Percentiles rank a stretch among this genome's conserved stretches.
phyloP scores from a whole-genome alignment of 139 green algal species.

The Asterochloris erici region DNA sequence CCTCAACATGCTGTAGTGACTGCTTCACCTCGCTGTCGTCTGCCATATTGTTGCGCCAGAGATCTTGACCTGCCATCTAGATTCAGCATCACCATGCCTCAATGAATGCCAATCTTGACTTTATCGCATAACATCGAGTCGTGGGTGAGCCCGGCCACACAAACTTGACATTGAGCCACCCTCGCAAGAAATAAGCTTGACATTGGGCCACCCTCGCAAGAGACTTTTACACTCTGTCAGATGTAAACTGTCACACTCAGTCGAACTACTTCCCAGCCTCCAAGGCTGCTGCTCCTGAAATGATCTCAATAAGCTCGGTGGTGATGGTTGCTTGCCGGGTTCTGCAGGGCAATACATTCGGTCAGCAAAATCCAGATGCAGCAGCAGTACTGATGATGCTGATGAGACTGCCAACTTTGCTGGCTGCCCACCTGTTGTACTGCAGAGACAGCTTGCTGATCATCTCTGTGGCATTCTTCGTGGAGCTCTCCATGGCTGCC shows the following conservation, averaged over 20 bases:
- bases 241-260: not conserved
- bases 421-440: conserved; percentile 86
- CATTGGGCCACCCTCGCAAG: no score
- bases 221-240: no score
- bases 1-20: no score
- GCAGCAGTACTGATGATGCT: not conserved
- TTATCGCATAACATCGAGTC: no score
- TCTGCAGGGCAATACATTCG: conserved; percentile 30
- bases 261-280: conserved; percentile 17
- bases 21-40: no score
- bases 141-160: no score
- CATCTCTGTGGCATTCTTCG: conserved; percentile 96
- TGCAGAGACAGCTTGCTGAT: conserved; percentile 89
- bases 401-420: not conserved
- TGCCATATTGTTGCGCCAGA: no score
- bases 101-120: no score
- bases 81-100: no score
- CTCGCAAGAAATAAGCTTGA: no score
- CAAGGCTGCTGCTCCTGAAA: conserved; percentile 85
- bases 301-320: conserved; percentile 99
- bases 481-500: conserved; percentile 97
- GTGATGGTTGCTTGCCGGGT: conserved; percentile 92
- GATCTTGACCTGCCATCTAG: no score
- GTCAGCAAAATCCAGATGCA: not conserved
- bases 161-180: no score